Evolutionary conservation across 306 rosid species (phyloP).

Genomic region (Prunus dulcis): DNA sequence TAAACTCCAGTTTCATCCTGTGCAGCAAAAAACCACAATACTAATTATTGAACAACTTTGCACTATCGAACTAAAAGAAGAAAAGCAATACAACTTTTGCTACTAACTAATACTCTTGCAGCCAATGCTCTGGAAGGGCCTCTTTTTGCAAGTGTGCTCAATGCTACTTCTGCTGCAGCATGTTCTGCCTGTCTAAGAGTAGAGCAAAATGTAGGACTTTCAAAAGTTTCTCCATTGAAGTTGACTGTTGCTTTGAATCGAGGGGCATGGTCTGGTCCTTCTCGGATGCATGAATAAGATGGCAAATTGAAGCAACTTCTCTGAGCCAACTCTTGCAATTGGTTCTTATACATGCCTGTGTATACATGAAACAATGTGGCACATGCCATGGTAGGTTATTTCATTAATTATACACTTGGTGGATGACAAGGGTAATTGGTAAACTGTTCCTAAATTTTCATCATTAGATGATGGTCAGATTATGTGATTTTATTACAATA

Average conservation of each 20-base stretch:
- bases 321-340: constrained; percentile 86
- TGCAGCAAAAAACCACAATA: neutral
- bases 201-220: constrained; percentile 72
- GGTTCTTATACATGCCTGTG: constrained; percentile 71
- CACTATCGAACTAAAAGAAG: neutral
- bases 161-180: constrained; percentile 84
- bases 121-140: constrained; percentile 82
- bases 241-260: constrained; percentile 85
- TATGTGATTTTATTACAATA: too few relatives aligned
- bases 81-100: neutral
- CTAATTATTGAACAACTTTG: neutral
- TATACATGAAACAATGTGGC: constrained; percentile 13
- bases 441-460: too few relatives aligned
- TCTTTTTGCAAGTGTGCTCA: constrained; percentile 58
- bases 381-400: too few relatives aligned
- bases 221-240: constrained; percentile 75
- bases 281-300: constrained; percentile 83
- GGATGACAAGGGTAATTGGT: too few relatives aligned
- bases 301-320: constrained; percentile 88
- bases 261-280: constrained; percentile 93
- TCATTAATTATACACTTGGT: too few relatives aligned
- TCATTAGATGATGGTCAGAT: too few relatives aligned
- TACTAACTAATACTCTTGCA: constrained; percentile 78
- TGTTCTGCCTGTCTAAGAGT: constrained; percentile 87
- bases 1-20: constrained; percentile 86